Evolutionary conservation across 176 grass and related monocot genomes (phyloP).

Genomic region (Luzula sylvatica): DNA sequence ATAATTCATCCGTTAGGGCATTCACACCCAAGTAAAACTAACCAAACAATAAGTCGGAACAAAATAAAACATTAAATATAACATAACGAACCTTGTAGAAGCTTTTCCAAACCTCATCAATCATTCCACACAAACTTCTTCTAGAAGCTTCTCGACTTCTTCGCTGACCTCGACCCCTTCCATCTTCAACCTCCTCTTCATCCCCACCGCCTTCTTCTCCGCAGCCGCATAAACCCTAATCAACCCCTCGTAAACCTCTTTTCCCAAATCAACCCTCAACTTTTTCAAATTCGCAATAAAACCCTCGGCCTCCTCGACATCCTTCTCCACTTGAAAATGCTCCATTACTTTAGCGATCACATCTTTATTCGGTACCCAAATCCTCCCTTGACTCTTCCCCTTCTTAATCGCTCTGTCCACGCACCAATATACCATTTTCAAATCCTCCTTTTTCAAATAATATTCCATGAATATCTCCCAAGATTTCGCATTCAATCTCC

Average conservation of each 20-base stretch:
- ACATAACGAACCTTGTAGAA: background rate
- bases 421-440: constrained; percentile 77
- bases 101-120: background rate
- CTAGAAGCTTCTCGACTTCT: constrained; percentile 33
- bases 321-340: constrained; percentile 54
- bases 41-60: background rate
- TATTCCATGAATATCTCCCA: constrained; percentile 93
- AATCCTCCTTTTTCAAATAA: constrained; percentile 52
- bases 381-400: constrained; percentile 51
- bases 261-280: constrained; percentile 36
- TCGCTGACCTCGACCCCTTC: constrained; percentile 48
- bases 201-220: constrained; percentile 58
- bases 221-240: constrained; percentile 48
- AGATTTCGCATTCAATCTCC: constrained; percentile 74
- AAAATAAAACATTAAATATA: constrained; percentile 9
- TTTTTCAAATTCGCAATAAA: constrained; percentile 53
- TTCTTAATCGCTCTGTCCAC: constrained; percentile 80
- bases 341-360: constrained; percentile 40
- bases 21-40: too few relatives aligned
- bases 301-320: constrained; percentile 53
- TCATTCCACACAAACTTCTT: constrained; percentile 5
- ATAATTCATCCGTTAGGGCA: too few relatives aligned
- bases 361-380: constrained; percentile 38
- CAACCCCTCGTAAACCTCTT: constrained; percentile 47
- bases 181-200: constrained; percentile 64